phyloP scores from a whole-genome alignment of 169 alveolate species.

The Condylostoma magnum region DNA sequence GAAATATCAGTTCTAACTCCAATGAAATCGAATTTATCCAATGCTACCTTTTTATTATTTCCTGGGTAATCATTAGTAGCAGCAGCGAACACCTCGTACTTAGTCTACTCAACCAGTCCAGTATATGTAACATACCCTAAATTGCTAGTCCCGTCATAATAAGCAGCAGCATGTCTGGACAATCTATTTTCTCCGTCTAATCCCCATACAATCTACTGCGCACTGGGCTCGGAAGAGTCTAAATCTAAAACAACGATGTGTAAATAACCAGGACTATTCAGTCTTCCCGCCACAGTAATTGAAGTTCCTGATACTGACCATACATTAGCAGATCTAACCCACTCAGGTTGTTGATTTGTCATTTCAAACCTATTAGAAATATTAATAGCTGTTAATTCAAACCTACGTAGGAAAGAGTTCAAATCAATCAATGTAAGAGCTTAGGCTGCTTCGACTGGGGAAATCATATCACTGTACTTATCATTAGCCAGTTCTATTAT shows the following conservation, averaged over 20 bases:
- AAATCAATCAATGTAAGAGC: not conserved
- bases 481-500: not conserved
- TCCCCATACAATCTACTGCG: not conserved
- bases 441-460: not conserved
- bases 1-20: too few species aligned
- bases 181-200: not conserved
- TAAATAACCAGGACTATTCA: not conserved
- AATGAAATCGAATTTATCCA: too few species aligned
- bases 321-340: not conserved
- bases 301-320: not conserved
- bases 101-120: not conserved
- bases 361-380: not conserved
- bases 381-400: not conserved
- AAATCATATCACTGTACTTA: not conserved
- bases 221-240: not conserved
- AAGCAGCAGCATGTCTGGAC: not conserved
- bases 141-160: not conserved
- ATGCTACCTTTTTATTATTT: not conserved
- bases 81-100: not conserved
- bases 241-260: not conserved
- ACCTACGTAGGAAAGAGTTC: not conserved
- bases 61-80: not conserved
- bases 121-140: not conserved
- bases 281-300: not conserved
- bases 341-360: not conserved